Base-by-base conservation (phyloP, 2,329 filamentous ascomycete species). In the Lasiodiplodia hormozganensis region DNA sequence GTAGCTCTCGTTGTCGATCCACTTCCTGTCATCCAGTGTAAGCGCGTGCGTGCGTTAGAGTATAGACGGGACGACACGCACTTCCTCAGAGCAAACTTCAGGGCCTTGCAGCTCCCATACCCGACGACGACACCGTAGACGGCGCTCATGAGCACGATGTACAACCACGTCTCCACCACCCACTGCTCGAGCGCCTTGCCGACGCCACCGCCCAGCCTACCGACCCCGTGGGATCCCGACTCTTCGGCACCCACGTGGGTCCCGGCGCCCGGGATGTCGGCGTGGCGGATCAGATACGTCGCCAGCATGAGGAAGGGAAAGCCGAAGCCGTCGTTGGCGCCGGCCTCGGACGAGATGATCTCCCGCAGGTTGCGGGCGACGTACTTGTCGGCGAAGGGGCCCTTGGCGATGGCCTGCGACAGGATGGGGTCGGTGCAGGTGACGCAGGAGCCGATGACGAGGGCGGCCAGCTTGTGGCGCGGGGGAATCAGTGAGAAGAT, bases 391-490 rank as follows among this genome's bases (percentile, higher is more conserved):
- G 88, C 83, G 71, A 90, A 89, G 0, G 86, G 85, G 0, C 87
- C 87, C 74, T 89, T 89, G 23, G 87, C 88, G n/a, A 89, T 83
- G 31, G 87, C 86, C 72, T 89, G 87, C 0, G 86, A 88, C 7
- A 90, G 78, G n/a, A 89, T 82, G 0, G 87, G 87, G 70, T 89
- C 88, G 0, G 87, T 90, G 68, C 84, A 88, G 3, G 87, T 88
- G 12, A 89, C 87, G 62, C 86, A 88, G 0, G 87, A 86, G 2
- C 83, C 87, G 69, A 90, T 87, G 21, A 87, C 86, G 51, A 90
- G 77, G 1, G 86, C 83, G 2, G 85, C 80, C 2, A 88, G 79
- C 78, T 81, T 81, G 36, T 28, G 25, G 5, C 25, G 21, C 2
- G 28, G 31, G 11, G 49, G 3, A 31, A 28, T 31, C 34, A 49